phyloP scores from a whole-genome alignment of 345 rosid genomes.

The Salix exigua region DNA sequence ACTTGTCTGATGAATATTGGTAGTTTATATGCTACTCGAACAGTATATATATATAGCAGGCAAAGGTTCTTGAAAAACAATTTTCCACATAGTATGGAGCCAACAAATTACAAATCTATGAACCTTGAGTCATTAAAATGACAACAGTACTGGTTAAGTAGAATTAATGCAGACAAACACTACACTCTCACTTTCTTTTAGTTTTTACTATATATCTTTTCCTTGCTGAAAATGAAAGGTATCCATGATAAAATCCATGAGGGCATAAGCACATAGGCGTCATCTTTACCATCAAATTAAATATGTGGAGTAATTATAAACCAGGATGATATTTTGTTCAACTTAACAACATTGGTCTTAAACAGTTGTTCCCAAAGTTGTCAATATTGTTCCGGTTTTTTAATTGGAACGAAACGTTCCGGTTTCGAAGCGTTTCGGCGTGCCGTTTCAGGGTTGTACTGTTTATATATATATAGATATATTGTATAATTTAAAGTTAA shows the following conservation, averaged over 20 bases:
- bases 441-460: too few species aligned
- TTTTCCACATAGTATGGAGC: conserved; percentile 16
- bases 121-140: conserved; percentile 14
- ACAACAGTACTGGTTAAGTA: neutral
- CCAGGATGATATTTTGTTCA: neutral
- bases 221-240: neutral
- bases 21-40: conserved; percentile 12
- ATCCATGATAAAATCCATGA: neutral
- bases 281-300: neutral
- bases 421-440: too few species aligned
- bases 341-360: too few species aligned
- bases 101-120: conserved; percentile 16
- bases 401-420: too few species aligned
- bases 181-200: neutral
- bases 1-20: conserved; percentile 23
- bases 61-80: conserved; percentile 18
- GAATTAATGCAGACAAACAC: neutral
- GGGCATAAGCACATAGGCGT: neutral
- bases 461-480: too few species aligned
- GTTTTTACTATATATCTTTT: neutral
- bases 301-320: neutral
- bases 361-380: too few species aligned
- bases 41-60: conserved; percentile 13
- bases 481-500: too few species aligned
- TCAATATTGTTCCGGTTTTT: too few species aligned